A percentile compares a stretch with the other conserved stretches of the same genome.
Conservation (phyloP, 345 rosid genomes). For the Cardiospermum halicacabum region DNA sequence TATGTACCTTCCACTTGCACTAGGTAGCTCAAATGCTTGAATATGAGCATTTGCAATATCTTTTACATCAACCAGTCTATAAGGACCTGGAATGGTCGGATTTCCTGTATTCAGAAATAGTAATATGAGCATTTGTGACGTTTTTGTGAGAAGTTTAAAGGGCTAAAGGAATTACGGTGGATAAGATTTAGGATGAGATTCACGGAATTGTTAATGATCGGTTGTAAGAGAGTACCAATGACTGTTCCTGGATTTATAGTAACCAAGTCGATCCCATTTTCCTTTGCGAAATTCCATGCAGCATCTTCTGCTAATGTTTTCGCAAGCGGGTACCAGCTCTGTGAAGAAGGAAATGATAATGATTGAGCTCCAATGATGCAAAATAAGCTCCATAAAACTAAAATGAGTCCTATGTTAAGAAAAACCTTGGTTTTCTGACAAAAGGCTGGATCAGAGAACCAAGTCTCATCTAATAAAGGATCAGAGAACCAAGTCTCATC, state of each 20-base stretch:
- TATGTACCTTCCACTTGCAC: slow-evolving; percentile 40
- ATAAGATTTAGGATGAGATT: slow-evolving; percentile 17
- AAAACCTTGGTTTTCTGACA: slow-evolving; percentile 21
- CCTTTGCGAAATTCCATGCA: slow-evolving; percentile 37
- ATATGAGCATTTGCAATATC: slow-evolving; percentile 56
- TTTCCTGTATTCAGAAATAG: no score
- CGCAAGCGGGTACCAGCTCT: slow-evolving; percentile 37
- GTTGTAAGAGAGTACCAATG: slow-evolving; percentile 42
- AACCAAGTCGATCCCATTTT: slow-evolving; percentile 40
- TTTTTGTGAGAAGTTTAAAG: no score
- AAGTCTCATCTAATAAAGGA: slow-evolving; percentile 22
- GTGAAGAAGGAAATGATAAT: neutral
- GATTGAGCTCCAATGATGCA: neutral
- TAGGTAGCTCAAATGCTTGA: slow-evolving; percentile 42
- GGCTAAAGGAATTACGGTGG: slow-evolving; percentile 18
- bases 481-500: slow-evolving; percentile 29
- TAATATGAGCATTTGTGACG: neutral
- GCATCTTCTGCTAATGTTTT: slow-evolving; percentile 45
- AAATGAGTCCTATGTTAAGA: neutral
- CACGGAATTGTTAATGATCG: slow-evolving; percentile 27
- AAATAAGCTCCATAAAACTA: neutral
- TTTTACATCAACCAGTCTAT: slow-evolving; percentile 43
- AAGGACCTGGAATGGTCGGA: slow-evolving; percentile 8
- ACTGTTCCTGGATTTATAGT: slow-evolving; percentile 35
- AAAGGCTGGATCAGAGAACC: slow-evolving; percentile 17